These are phyloP conservation scores for Solanum piurae DNA, from an alignment of 257 asterid species.

Conservation along the genomic window DNA sequence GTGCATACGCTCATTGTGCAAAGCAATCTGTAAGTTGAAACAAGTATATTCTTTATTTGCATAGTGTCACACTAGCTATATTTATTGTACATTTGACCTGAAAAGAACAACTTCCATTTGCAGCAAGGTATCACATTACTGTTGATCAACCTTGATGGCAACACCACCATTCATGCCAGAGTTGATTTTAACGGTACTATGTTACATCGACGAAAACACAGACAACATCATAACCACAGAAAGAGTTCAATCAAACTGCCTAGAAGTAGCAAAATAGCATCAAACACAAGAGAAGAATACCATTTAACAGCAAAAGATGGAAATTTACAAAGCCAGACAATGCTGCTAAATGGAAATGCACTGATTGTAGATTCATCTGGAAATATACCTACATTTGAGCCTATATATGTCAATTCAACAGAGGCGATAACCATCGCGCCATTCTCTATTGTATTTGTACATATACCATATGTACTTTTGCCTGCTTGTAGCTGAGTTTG, in stretches of 20 bases:
- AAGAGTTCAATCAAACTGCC: conserved; percentile 5
- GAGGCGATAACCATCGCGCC: conserved; percentile 51
- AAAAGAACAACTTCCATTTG: conserved; percentile 5
- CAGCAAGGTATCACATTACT: conserved; percentile 65
- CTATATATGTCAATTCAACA: conserved; percentile 33
- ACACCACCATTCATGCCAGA: conserved; percentile 23
- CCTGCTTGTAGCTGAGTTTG: conserved; percentile 47
- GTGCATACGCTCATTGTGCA: conserved; percentile 77
- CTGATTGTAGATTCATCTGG: conserved; percentile 38
- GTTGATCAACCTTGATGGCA: conserved; percentile 66
- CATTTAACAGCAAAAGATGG: conserved; percentile 73
- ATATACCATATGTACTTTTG: conserved; percentile 37
- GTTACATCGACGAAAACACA: conserved; percentile 6
- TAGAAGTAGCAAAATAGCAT: conserved; percentile 7
- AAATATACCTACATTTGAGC: conserved; percentile 43
- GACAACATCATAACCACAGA: conserved; percentile 21
- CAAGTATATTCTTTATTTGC: not conserved
- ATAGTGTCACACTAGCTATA: not conserved
- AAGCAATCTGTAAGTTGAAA: conserved; percentile 53
- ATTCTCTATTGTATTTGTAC: conserved; percentile 70
- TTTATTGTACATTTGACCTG: not conserved
- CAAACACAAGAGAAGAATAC: conserved; percentile 54
- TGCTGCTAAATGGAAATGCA: conserved; percentile 57
- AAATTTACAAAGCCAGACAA: conserved; percentile 54
- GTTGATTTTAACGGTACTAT: conserved; percentile 23